Percentiles rank a stretch among this genome's conserved stretches.
Evolutionary conservation across 1,284 basidiomycete genomes (phyloP).

Genomic region (Naganishia sp.): DNA sequence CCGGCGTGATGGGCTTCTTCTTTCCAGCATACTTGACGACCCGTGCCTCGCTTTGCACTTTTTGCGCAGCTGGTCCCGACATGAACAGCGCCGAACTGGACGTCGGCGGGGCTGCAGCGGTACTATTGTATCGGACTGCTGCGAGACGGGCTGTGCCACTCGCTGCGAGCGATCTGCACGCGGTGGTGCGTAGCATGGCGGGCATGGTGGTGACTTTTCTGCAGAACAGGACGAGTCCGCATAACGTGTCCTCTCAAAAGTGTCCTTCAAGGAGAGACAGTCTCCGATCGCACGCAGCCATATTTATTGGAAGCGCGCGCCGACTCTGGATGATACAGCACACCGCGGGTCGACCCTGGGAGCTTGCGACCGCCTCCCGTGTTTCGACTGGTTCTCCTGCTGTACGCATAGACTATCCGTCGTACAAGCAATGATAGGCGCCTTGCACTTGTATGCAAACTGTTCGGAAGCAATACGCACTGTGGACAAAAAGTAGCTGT

Average conservation of each 20-base stretch:
- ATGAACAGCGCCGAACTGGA: constrained; percentile 29
- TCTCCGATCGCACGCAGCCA: no score
- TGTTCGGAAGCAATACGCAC: no score
- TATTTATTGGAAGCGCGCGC: no score
- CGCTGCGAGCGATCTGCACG: constrained; percentile 1
- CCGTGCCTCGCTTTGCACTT: constrained; percentile 35
- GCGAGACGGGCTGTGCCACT: not conserved
- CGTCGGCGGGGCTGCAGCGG: constrained; percentile 4
- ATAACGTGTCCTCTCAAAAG: not conserved
- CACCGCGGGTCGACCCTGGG: no score
- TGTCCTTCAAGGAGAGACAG: not conserved
- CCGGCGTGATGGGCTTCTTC: constrained; percentile 50
- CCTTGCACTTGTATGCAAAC: no score
- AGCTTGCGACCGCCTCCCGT: no score
- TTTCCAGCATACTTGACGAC: constrained; percentile 49
- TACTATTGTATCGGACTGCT: constrained; percentile 13
- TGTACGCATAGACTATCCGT: no score
- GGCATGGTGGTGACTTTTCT: not conserved
- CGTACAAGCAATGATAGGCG: no score
- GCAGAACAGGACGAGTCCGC: no score
- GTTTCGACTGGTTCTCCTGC: no score
- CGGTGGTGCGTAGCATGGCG: constrained; percentile 11
- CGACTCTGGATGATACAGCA: no score
- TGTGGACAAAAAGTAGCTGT: no score
- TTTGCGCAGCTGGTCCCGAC: constrained; percentile 32